Percentiles rank a stretch among this genome's conserved stretches.
These are phyloP conservation scores for Hyphopichia homilentoma DNA, from an alignment of 805 yeast genomes.

Conservation along the genomic window DNA sequence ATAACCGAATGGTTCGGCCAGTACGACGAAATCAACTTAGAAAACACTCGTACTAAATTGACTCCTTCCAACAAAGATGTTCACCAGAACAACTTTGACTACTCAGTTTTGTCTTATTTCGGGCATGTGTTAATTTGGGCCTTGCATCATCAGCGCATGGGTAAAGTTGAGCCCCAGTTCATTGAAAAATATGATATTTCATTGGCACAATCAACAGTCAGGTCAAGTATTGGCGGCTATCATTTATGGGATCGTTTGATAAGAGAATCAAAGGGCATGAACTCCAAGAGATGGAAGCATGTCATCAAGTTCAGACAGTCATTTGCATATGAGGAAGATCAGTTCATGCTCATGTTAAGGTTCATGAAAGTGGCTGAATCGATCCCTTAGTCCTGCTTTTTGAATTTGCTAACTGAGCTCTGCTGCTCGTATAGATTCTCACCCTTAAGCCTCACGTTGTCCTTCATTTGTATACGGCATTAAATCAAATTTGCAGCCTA, in stretches of 20 bases:
- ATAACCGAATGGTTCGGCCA: slow-evolving; percentile 24
- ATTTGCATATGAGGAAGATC: slow-evolving; percentile 37
- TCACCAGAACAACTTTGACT: slow-evolving; percentile 35
- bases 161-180: slow-evolving; percentile 8
- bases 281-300: slow-evolving; percentile 41
- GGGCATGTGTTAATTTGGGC: slow-evolving; percentile 40
- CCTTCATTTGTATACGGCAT: no score
- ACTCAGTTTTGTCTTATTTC: slow-evolving; percentile 32
- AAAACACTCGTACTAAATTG: slow-evolving; percentile 27
- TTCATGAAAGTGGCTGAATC: slow-evolving; percentile 26
- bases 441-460: no score
- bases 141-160: slow-evolving; percentile 18
- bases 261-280: slow-evolving; percentile 27
- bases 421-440: no score
- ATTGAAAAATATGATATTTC: slow-evolving; percentile 16
- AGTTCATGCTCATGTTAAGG: slow-evolving; percentile 33
- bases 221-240: slow-evolving; percentile 31
- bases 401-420: no score
- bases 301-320: slow-evolving; percentile 32
- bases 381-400: no score
- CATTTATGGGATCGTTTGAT: slow-evolving; percentile 39
- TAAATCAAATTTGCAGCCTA: no score
- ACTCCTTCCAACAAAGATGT: slow-evolving; percentile 31
- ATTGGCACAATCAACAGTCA: slow-evolving; percentile 12
- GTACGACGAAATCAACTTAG: slow-evolving; percentile 28